Percentiles rank a stretch among this genome's conserved stretches.
Evolutionary conservation across 2,329 filamentous ascomycete species (phyloP).

Genomic region (Trichophyton mentagrophytes): DNA sequence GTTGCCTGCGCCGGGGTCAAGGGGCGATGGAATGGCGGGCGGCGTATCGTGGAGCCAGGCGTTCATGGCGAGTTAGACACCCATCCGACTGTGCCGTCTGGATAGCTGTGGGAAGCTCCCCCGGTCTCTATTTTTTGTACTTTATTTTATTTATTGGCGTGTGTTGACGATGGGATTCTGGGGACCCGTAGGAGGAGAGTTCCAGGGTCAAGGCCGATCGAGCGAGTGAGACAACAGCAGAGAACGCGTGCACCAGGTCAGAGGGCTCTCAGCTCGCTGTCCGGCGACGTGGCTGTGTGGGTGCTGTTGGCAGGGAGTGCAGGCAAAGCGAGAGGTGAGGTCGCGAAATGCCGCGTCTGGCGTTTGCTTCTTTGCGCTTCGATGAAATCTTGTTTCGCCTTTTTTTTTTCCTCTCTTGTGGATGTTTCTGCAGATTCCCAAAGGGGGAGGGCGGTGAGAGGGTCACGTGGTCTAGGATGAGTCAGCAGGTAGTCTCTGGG

Average conservation of each 20-base stretch:
- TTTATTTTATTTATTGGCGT: too few species aligned
- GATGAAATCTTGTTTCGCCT: background rate
- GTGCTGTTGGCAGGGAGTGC: background rate
- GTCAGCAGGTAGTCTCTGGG: background rate
- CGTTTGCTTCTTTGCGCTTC: background rate
- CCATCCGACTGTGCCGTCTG: slow-evolving; percentile 11
- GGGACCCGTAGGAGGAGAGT: background rate
- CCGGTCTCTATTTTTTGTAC: background rate
- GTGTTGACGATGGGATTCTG: background rate
- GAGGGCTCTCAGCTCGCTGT: too few species aligned
- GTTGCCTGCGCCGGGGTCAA: slow-evolving; percentile 38
- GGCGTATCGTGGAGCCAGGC: slow-evolving; percentile 39
- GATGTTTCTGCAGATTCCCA: slow-evolving; percentile 2
- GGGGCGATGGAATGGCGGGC: slow-evolving; percentile 30
- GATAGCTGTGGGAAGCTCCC: background rate
- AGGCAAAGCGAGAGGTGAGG: background rate
- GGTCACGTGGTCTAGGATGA: background rate
- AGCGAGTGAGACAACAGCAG: background rate
- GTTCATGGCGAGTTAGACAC: slow-evolving; percentile 36
- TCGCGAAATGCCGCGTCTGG: background rate
- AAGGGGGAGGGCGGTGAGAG: background rate
- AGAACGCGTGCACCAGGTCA: too few species aligned
- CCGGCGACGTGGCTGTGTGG: background rate
- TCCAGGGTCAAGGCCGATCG: background rate
- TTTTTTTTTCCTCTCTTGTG: background rate